Percentiles rank a stretch among this genome's conserved stretches.
phyloP scores from a whole-genome alignment of 1,284 basidiomycete species.

The Puccinia horiana region DNA sequence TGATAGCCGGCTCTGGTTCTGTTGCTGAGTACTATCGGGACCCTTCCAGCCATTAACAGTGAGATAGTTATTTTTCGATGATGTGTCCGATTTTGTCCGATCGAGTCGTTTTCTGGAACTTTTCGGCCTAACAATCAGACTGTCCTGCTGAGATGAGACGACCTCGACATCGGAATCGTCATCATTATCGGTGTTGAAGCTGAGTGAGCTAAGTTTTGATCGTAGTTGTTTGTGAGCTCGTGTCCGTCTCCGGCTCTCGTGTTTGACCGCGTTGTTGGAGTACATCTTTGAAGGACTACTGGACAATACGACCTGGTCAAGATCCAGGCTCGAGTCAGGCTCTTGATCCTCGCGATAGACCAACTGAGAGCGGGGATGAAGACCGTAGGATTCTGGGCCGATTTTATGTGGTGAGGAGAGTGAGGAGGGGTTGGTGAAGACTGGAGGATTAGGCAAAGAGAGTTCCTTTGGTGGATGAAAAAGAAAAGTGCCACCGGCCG shows the following conservation, averaged over 20 bases:
- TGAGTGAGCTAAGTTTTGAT: constrained; percentile 5
- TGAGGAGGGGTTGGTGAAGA: neutral
- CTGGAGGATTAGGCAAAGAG: neutral
- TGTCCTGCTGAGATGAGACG: neutral
- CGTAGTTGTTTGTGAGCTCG: neutral
- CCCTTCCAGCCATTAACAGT: constrained; percentile 35
- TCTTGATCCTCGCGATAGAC: constrained; percentile 16
- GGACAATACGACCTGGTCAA: neutral
- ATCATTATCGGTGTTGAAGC: constrained; percentile 22
- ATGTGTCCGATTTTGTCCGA: neutral
- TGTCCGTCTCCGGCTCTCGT: constrained; percentile 27
- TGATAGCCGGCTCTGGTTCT: constrained; percentile 1
- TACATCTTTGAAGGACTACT: constrained; percentile 3
- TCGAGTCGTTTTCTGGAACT: neutral
- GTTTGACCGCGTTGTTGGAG: constrained; percentile 34
- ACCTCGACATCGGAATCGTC: constrained; percentile 23
- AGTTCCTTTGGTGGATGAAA: neutral
- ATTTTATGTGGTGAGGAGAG: constrained; percentile 29
- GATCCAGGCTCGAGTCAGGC: constrained; percentile 24
- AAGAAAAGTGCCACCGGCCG: neutral
- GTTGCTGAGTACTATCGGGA: neutral
- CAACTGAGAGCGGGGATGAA: neutral
- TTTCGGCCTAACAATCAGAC: neutral
- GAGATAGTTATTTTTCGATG: constrained; percentile 26
- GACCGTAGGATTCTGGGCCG: constrained; percentile 23